These are phyloP conservation scores for Macrotyloma uniflorum DNA, from an alignment of 306 rosid species.

Conservation along the genomic window DNA sequence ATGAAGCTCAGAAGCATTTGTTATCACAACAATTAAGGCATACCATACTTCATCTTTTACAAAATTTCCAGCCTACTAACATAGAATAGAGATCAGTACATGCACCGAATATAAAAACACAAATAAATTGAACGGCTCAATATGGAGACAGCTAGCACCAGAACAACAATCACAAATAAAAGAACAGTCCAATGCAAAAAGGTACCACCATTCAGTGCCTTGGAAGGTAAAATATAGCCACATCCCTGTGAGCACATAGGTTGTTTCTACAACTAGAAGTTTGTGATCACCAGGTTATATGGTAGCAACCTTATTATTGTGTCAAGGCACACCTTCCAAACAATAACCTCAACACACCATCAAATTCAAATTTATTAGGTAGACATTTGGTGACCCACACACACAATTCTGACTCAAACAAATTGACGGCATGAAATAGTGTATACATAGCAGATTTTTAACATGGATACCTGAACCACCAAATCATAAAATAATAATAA, in stretches of 20 bases:
- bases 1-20: slow-evolving; percentile 95
- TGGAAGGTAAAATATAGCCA: not conserved
- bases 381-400: slow-evolving; percentile 23
- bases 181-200: not conserved
- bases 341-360: slow-evolving; percentile 2
- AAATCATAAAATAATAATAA: slow-evolving; percentile 12
- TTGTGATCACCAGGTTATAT: slow-evolving; percentile 10
- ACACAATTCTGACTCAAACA: slow-evolving; percentile 26
- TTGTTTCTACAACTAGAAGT: slow-evolving; percentile 1
- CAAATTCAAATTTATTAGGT: slow-evolving; percentile 30
- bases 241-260: slow-evolving; percentile 7
- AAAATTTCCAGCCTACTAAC: slow-evolving; percentile 99
- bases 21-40: slow-evolving; percentile 82
- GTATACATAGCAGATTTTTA: slow-evolving; percentile 13
- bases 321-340: slow-evolving; percentile 22
- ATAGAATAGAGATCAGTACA: slow-evolving; percentile 62
- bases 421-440: slow-evolving; percentile 2
- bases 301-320: slow-evolving; percentile 9
- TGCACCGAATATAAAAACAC: slow-evolving; percentile 22
- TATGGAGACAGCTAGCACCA: slow-evolving; percentile 33
- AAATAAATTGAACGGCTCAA: slow-evolving; percentile 26
- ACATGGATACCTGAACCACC: not conserved
- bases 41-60: slow-evolving; percentile 98
- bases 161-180: slow-evolving; percentile 9
- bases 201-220: not conserved